Base-by-base conservation (phyloP, 768 basidiomycete species). In the Lactarius akahatsu region DNA sequence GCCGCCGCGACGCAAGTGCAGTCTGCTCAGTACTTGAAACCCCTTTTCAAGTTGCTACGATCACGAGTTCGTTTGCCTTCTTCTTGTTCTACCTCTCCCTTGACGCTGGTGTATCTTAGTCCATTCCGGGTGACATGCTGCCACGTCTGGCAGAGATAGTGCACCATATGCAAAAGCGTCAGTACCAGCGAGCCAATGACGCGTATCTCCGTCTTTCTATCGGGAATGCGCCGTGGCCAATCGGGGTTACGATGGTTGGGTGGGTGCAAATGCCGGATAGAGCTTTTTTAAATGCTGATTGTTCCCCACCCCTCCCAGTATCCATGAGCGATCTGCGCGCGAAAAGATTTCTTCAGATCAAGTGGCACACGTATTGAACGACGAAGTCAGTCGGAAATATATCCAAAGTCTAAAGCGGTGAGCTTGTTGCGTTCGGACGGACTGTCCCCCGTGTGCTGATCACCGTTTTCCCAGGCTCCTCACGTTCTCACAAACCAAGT, bases 181-280 rank as follows among this genome's bases (percentile, higher is more conserved):
- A 96, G 75, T 99, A 99, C 72, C 94, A 98, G 76, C 85, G 82
- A 62, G 96, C 97, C 3, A 99, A 98, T 72, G 97, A 99, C 74
- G 90, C 96, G 0, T 99, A 99, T 76, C 86, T 99, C 28, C 90
- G 97, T 8, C 80, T 99, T 45, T 95, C 93, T 6, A 99, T 99
- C 69, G 97, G 97, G 40, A 99, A 97, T 72, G 96, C 97, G 0
- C 96, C 97, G 3, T 99, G 97, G 97, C 97, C 97, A 1, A 99
- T 99, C 73, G 97, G 97, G 52, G 97, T 99, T 10, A 99, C 97
- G 67, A 96, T 96, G 91, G 97, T 98, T 79, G 96, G 94, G 94
- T 94, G 77, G 45, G 88, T 81, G 13, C 47, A 62, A 3, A 11
- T 40, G 54, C 40, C 16, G 43, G 56, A 20, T 40, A 18, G 18